Evolutionary conservation across 192 early-diverging fungal species (phyloP), one percentile per base, ranked within the genome.

Genomic region (Diversispora epigaea): DNA sequence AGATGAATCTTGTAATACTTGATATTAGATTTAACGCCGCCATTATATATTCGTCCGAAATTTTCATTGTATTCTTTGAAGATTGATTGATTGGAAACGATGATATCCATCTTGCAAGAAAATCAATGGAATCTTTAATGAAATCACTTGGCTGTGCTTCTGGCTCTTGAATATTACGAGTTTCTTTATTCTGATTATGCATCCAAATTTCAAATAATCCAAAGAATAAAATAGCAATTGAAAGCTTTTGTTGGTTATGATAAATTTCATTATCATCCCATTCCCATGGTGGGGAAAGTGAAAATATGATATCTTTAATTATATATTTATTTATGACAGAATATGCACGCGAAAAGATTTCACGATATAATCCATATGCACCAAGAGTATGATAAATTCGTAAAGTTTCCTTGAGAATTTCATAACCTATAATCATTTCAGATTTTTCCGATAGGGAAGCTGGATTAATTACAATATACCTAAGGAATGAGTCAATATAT

Each of bases 311-410:
- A 44, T 54, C 49, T 17, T 43, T 71, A 32, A 56, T 39, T 19
- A 71, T 43, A 54, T 57, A 57, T 21, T 54, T 32, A 57, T 43
- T 32, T 39, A 75, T 41, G 12, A 66, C 32, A 12, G 25, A 44
- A 75, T 75, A 75, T 65, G 39, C 21, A 43, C 54, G 45, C 14
- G 62, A 75, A 19, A 65, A 46, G 40, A 75, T 65, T 54, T 43
- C 63, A 40, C 55, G 73, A 75, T 84, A 81, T n/a, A 88, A 77
- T 32, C 87, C 87, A 75, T 88, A 86, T 9, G 77, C 80, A 17
- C 79, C 75, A 6, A 85, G 58, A 0, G 82, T 75, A 12, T 82
- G 83, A 50, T 84, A 79, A 6, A 86, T 45, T 40, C 80, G 78
- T 19, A 88, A 40, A 8, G 77, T 80, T 61, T 85, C 84, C 5